Evolutionary conservation across 169 alveolate genomes (phyloP), one percentile per base, ranked within the genome.

Genomic region (Plasmodium gaboni): DNA sequence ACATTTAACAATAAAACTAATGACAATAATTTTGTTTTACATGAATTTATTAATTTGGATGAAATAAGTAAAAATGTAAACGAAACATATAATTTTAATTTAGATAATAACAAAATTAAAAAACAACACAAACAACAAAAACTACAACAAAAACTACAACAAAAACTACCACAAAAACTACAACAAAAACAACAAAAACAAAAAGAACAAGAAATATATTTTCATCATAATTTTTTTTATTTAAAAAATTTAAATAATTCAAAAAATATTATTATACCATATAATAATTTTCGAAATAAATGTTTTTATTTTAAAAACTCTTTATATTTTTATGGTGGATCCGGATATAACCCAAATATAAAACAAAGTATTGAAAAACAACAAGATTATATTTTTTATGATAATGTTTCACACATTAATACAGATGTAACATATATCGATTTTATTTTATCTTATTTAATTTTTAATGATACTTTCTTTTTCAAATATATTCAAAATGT

Each of bases 241-340:
- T 38, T 74, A 24, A 61, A 74, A 17, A 32, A 42, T 12, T 15
- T 50, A 17, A 26, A 24, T 2, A 28, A 17, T 24, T 38, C 32
- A 2, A 15, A 32, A 4, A 53, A 32, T 32, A 59, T 59, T 28
- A 74, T 74, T 26, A 74, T 74, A 24, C 88, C 88, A 4, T 51
- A 74, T 13, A 74, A 74, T n/a, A 74, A 50, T 15, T 74, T 74
- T 53, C 12, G 88, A 74, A 74, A 60, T 65, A 74, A 19, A 8
- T 60, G 88, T 15, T 73, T 74, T 67, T 74, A 57, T 32, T 74
- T 59, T 74, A 24, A 46, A 12, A 65, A 50, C 13, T 74, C 60
- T 28, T 28, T 74, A 32, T 74, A 74, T 50, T 59, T 74, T 15
- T 10, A 60, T 22, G 88, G 88, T 9, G 88, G 88, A 13, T 74